Conservation (phyloP, 345 rosid species). For the Salix suchowensis region DNA sequence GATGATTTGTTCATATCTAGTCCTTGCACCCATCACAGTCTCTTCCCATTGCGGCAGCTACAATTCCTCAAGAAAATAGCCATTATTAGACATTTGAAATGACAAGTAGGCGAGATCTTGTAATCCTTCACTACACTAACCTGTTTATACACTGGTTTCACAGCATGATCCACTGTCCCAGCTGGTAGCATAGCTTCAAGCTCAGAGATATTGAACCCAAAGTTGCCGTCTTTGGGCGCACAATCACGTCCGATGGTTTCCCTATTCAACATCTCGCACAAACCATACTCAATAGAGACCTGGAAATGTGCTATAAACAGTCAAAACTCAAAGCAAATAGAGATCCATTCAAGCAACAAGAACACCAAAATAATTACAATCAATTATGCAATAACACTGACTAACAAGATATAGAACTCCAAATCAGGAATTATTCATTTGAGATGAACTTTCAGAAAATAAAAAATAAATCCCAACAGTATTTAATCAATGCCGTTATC, state of each 20-base stretch:
- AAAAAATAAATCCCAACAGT: background rate
- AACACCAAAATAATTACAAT: background rate
- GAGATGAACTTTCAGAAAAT: background rate
- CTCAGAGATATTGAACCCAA: constrained; percentile 47
- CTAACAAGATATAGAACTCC: background rate
- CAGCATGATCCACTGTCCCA: constrained; percentile 58
- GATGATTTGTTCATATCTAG: constrained; percentile 51
- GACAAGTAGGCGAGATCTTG: background rate
- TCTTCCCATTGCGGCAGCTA: constrained; percentile 85
- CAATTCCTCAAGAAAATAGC: constrained; percentile 3
- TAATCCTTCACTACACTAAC: constrained; percentile 17
- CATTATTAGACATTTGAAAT: background rate
- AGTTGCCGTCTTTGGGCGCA: constrained; percentile 62
- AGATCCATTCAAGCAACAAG: background rate
- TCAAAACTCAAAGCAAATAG: too few relatives aligned
- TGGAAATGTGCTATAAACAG: constrained; percentile 12
- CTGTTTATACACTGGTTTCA: constrained; percentile 47
- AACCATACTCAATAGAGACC: constrained; percentile 72
- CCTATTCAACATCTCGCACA: constrained; percentile 67
- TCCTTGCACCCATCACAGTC: constrained; percentile 34
- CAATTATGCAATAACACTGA: background rate
- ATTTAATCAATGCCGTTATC: background rate
- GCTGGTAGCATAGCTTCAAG: constrained; percentile 56
- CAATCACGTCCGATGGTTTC: constrained; percentile 46
- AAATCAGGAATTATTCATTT: background rate